These are phyloP conservation scores for Candida namnaoensis DNA, from an alignment of 805 yeast genomes.

Conservation along the genomic window DNA sequence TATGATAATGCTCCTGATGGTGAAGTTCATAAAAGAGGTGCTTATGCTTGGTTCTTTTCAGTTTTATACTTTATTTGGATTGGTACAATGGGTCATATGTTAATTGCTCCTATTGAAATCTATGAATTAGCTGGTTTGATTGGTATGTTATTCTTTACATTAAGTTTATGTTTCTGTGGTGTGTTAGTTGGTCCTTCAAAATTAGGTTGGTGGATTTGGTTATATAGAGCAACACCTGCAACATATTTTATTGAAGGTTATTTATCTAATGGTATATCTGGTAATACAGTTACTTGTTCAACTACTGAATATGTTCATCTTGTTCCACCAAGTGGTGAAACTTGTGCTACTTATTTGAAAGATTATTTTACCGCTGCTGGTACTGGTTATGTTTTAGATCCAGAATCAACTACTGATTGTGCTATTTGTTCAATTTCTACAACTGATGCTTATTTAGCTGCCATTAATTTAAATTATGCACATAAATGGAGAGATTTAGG, in stretches of 20 bases:
- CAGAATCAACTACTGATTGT: conserved; percentile 46
- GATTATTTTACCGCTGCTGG: conserved; percentile 23
- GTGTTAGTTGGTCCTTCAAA: conserved; percentile 48
- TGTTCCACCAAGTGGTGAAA: conserved; percentile 42
- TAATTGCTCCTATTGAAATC: conserved; percentile 49
- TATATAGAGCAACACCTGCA: conserved; percentile 70
- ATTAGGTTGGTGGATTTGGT: conserved; percentile 69
- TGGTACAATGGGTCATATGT: conserved; percentile 49
- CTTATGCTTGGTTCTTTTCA: conserved; percentile 36
- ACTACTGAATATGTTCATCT: conserved; percentile 37
- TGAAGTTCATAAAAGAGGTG: conserved; percentile 42
- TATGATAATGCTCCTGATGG: conserved; percentile 46
- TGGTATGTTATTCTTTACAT: conserved; percentile 46
- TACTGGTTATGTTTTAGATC: conserved; percentile 9
- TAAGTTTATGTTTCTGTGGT: conserved; percentile 72
- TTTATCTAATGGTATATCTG: conserved; percentile 47
- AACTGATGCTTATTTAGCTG: conserved; percentile 52
- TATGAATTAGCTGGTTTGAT: conserved; percentile 59
- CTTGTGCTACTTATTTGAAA: conserved; percentile 49
- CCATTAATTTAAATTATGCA: conserved; percentile 28
- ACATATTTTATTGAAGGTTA: conserved; percentile 55
- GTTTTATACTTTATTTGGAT: conserved; percentile 43
- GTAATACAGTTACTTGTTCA: conserved; percentile 37
- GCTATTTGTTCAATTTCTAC: conserved; percentile 45
- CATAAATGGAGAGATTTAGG: conserved; percentile 65